Evolutionary conservation across 2,329 filamentous ascomycete species (phyloP).

Genomic region (Intubia oerlemansii): DNA sequence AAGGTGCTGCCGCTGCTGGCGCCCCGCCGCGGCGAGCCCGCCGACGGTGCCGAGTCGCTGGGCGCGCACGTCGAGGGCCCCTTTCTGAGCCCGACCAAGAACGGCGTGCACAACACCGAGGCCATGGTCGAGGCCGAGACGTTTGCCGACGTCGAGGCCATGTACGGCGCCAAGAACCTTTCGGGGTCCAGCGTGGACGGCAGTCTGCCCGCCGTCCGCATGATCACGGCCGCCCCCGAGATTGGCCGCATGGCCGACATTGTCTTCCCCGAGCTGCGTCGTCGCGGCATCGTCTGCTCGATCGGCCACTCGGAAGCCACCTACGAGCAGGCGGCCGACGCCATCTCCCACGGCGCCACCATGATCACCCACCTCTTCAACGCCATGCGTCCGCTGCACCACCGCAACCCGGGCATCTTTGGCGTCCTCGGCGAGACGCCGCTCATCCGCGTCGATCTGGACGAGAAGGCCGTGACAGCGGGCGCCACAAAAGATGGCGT

Average conservation of each 20-base stretch:
- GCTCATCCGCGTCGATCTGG: conserved; percentile 1
- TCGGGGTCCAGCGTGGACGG: conserved; percentile 6
- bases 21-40: conserved; percentile 39
- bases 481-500: not conserved
- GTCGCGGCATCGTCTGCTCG: conserved; percentile 50
- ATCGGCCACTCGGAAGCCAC: conserved; percentile 77
- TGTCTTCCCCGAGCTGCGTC: conserved; percentile 40
- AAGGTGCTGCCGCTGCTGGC: conserved; percentile 58
- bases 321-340: conserved; percentile 57
- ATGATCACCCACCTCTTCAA: conserved; percentile 95
- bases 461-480: too few relatives aligned
- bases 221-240: conserved; percentile 78
- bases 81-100: conserved; percentile 64
- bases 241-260: conserved; percentile 44
- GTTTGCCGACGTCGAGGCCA: conserved; percentile 43
- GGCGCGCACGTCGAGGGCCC: conserved; percentile 85
- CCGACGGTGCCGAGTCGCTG: conserved; percentile 58
- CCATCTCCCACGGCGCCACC: conserved; percentile 52
- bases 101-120: conserved; percentile 62
- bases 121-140: conserved; percentile 45
- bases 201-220: conserved; percentile 33
- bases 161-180: conserved; percentile 56
- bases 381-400: conserved; percentile 75
- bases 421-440: conserved; percentile 49
- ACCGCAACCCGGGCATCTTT: conserved; percentile 80